These are phyloP conservation scores for Thraustochytrium sp. DNA, from an alignment of 352 stramenopile genomes.

Conservation along the genomic window DNA sequence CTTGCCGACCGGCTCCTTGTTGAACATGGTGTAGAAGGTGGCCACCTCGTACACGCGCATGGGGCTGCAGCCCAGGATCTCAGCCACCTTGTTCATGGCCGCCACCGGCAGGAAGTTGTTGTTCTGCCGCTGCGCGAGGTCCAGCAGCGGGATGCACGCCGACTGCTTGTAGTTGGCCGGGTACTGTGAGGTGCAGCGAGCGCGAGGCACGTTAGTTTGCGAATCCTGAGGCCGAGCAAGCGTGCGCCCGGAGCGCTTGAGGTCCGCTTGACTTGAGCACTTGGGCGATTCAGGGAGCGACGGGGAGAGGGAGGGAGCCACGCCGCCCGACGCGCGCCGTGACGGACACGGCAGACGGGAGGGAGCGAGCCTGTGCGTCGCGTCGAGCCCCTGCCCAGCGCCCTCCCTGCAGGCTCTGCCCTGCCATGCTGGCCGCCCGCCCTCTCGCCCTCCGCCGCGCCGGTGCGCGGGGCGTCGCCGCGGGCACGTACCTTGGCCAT, in stretches of 20 bases:
- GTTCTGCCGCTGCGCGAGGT: constrained; percentile 86
- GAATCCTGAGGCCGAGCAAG: not conserved
- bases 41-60: constrained; percentile 98
- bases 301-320: no score
- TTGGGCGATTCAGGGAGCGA: constrained; percentile 47
- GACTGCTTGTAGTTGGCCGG: constrained; percentile 98
- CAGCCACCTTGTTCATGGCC: constrained; percentile 99
- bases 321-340: no score
- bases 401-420: no score
- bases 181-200: constrained; percentile 66
- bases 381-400: no score
- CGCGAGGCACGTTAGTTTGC: constrained; percentile 87
- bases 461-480: not conserved
- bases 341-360: no score
- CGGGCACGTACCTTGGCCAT: constrained; percentile 40
- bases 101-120: constrained; percentile 94
- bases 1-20: constrained; percentile 86
- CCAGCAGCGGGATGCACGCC: constrained; percentile 96
- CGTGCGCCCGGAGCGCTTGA: not conserved
- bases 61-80: constrained; percentile 89
- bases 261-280: no score
- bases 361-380: no score
- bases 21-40: constrained; percentile 99
- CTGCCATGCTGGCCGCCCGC: no score
- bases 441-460: no score